These are phyloP conservation scores for Tetracentron sinense DNA, from an alignment of 164 flowering plant species.

Conservation along the genomic window DNA sequence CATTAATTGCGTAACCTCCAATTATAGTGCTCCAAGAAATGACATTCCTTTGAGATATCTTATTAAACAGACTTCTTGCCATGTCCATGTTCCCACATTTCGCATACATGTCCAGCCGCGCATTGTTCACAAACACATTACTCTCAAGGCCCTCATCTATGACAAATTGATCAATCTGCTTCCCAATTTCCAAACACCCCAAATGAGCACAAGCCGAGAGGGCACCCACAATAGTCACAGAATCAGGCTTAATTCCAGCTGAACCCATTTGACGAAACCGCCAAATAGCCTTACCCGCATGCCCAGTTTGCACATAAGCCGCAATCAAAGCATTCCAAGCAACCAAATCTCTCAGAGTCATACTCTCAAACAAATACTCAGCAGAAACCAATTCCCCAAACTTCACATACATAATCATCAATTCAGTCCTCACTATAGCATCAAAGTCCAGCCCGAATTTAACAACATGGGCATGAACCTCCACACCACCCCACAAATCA, in stretches of 20 bases:
- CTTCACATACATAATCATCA: constrained; percentile 35
- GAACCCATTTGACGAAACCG: constrained; percentile 29
- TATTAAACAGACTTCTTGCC: constrained; percentile 31
- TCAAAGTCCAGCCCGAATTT: constrained; percentile 37
- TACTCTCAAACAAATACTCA: constrained; percentile 28
- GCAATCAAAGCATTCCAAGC: constrained; percentile 50
- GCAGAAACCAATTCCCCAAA: constrained; percentile 32
- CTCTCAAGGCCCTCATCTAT: constrained; percentile 19
- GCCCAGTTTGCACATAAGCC: constrained; percentile 32
- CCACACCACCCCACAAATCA: constrained; percentile 14
- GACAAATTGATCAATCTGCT: constrained; percentile 20
- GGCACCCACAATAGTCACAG: constrained; percentile 29
- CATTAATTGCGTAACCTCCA: constrained; percentile 39
- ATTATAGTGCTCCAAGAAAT: constrained; percentile 50
- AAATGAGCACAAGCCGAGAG: constrained; percentile 39
- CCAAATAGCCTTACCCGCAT: constrained; percentile 27
- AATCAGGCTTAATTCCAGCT: constrained; percentile 26
- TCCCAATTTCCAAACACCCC: constrained; percentile 36
- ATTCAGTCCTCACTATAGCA: constrained; percentile 34
- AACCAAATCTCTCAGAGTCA: constrained; percentile 35
- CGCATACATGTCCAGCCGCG: constrained; percentile 36
- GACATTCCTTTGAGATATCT: constrained; percentile 32
- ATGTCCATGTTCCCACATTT: constrained; percentile 34
- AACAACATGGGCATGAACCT: constrained; percentile 29
- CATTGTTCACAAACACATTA: constrained; percentile 33